Base-by-base conservation (phyloP, 2,329 filamentous ascomycete genomes). In the Neonectria magnoliae region DNA sequence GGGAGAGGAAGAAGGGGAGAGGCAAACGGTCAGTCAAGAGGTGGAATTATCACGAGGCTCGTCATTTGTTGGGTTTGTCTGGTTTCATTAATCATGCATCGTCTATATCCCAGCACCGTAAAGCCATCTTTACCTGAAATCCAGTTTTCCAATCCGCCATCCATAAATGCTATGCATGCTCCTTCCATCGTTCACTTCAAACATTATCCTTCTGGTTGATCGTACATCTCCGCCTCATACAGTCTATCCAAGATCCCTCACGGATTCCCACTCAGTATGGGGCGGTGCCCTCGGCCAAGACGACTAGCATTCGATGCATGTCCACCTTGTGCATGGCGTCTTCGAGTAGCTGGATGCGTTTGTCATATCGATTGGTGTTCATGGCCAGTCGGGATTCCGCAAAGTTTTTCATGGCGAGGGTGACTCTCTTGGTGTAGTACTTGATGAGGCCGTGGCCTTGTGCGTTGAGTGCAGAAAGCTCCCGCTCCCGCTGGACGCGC, bases 301-400 rank as follows among this genome's bases (percentile, higher is more conserved):
- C 27, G 2, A 57, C 41, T 1, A 67, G 22, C n/a, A 57, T 41
- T n/a, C 38, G 33, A 20, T 69, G 52, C 4, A 38, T 47, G 3
- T 50, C 51, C 2, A 71, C 44, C 47, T 71, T 71, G 7, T 59
- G 51, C 4, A 71, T 44, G 0, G 53, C 58, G 7, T 71, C 64
- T 0, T 67, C 38, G 0, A 71, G 55, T 11, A 38, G 22, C 2
- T 31, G 14, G 14, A 36, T 4, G 38, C 54, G 5, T n/a, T 59
- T 57, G 29, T 47, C 7, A n/a, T n/a, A 14, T 16, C 14, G 14
- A 50, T 29, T 29, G 31, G 22, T n/a, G 20, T 60, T 54, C 0
- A 22, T 22, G 0, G 25, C 6, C 4, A 45, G 16, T 4, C 10
- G 50, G 6, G 16, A 6, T 9, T 60, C 47, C 1, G 65, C 10